Evolutionary conservation across 2,329 filamentous ascomycete genomes (phyloP).

Genomic region (Teratosphaeria destructans): DNA sequence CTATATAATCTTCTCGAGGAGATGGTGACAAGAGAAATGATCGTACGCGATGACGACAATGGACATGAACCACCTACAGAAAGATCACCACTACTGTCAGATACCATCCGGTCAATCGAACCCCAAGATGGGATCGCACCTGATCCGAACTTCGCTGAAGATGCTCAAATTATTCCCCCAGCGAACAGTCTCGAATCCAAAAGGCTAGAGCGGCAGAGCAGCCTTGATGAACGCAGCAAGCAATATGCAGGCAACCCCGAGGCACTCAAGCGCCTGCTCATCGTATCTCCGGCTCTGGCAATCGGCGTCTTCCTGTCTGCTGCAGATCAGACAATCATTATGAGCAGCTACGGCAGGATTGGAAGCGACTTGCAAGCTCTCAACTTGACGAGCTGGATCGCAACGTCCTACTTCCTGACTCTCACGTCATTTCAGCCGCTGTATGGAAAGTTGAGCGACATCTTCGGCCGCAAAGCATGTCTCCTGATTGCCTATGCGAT

Average conservation of each 20-base stretch:
- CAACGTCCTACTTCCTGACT: constrained; percentile 61
- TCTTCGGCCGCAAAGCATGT: constrained; percentile 58
- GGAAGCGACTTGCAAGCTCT: constrained; percentile 65
- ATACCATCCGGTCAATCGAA: constrained; percentile 13
- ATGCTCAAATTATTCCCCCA: constrained; percentile 4
- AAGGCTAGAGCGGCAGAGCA: constrained; percentile 28
- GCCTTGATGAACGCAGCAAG: constrained; percentile 19
- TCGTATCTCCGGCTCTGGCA: constrained; percentile 51
- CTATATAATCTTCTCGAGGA: background rate
- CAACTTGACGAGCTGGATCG: constrained; percentile 67
- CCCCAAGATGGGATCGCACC: constrained; percentile 19
- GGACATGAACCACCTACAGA: constrained; percentile 10
- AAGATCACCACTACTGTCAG: constrained; percentile 16
- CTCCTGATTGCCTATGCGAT: constrained; percentile 54
- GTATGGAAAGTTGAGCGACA: constrained; percentile 60
- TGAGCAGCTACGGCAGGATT: constrained; percentile 69
- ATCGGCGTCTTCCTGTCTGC: constrained; percentile 62
- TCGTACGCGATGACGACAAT: background rate
- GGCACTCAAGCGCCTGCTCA: constrained; percentile 41
- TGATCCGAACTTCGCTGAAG: constrained; percentile 5
- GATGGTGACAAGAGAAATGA: background rate
- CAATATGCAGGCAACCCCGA: constrained; percentile 39
- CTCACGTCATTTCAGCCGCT: constrained; percentile 65
- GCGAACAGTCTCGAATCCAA: constrained; percentile 15
- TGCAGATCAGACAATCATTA: constrained; percentile 65